Evolutionary conservation across 331 rosid species (phyloP), one percentile per base, ranked within the genome.

Genomic region (Acacia concinna): DNA sequence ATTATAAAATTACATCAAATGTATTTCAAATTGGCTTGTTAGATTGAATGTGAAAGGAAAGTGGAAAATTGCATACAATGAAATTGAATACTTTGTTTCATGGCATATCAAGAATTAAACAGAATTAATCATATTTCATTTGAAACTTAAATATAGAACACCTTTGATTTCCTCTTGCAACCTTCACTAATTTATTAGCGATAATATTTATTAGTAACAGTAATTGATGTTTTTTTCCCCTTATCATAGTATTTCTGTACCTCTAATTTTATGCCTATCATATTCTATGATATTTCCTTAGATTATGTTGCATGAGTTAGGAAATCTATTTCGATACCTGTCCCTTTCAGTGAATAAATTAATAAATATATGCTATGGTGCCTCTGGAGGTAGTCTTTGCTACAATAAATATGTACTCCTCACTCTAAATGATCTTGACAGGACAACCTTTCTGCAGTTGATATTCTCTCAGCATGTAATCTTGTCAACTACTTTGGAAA

Each of bases 361-460:
- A 11, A 20, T 46, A 15, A 44, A 28, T 72, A 38, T 79, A 46
- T 44, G 30, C 37, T 56, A 41, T 71, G 25, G 51, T 64, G n/a
- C 31, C 73, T 68, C 60, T 78, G 57, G 68, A 76, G 27, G 74
- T 64, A 62, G 52, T 65, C 76, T 80, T 66, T 73, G 54, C 65
- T 69, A 13, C 60, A 20, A 68, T 35, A 79, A 68, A 31, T 75
- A 59, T 76, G 73, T 54, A 47, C 64, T 63, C 56, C 68, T 74
- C 30, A 67, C 81, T 38, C 81, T 38, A 62, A 78, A 78, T 78
- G 74, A 78, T 83, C 78, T 21, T 81, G 81, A 67, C 88, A 88
- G 95, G 96, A 90, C 86, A 90, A 90, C 83, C 95, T 90, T 66
- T 90, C 96, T 30, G 93, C 93, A 14, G 91, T 90, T 63, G 96